Percentiles rank a stretch among this genome's conserved stretches.
These are phyloP conservation scores for Citrus trifoliata DNA, from an alignment of 345 rosid genomes.

Conservation along the genomic window DNA sequence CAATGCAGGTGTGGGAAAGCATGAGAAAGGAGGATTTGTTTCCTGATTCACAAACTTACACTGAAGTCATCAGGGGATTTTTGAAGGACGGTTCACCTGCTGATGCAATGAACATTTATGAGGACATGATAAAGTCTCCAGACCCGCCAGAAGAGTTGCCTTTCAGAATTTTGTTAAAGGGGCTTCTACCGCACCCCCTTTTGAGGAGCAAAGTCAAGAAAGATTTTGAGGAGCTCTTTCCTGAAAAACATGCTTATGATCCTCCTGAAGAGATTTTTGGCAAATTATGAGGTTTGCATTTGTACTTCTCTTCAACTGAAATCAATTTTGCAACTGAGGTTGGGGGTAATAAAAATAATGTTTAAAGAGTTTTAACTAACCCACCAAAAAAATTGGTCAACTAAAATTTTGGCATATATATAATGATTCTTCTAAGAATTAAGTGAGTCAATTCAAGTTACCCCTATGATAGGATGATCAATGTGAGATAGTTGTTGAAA, in stretches of 20 bases:
- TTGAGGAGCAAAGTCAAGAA: conserved; percentile 88
- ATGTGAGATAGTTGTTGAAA: not conserved
- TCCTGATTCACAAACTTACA: conserved; percentile 85
- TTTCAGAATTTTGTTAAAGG: conserved; percentile 82
- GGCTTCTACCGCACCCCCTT: conserved; percentile 86
- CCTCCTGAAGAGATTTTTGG: conserved; percentile 95
- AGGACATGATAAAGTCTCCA: conserved; percentile 89
- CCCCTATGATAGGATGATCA: not conserved
- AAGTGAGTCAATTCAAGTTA: not conserved
- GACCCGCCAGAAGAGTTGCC: conserved; percentile 93
- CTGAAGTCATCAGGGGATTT: conserved; percentile 84
- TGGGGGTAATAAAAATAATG: not conserved
- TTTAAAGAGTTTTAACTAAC: not conserved
- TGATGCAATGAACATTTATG: conserved; percentile 91
- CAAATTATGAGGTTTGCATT: conserved; percentile 41
- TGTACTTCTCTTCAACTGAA: not conserved
- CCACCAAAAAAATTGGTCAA: no score
- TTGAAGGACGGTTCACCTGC: conserved; percentile 80
- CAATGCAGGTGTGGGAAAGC: conserved; percentile 66
- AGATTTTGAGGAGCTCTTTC: conserved; percentile 87
- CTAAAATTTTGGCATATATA: not conserved
- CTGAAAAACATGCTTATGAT: conserved; percentile 84
- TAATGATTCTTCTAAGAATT: not conserved
- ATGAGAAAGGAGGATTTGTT: conserved; percentile 76
- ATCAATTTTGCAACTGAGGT: not conserved